These are phyloP conservation scores for Capronia americana DNA, from an alignment of 2,329 filamentous ascomycete genomes.

Conservation along the genomic window DNA sequence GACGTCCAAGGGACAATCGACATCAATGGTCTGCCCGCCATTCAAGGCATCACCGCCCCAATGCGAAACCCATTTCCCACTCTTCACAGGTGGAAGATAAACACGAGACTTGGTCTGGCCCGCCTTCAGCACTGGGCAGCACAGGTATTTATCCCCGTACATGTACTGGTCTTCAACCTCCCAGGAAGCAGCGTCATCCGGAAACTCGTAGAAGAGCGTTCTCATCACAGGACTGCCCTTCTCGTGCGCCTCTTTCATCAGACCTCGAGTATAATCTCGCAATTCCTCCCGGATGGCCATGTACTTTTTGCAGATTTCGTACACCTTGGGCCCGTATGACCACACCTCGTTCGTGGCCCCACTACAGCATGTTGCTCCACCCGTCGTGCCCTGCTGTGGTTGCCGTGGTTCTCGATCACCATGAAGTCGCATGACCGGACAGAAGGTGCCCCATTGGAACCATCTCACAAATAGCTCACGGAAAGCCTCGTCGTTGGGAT, in stretches of 20 bases:
- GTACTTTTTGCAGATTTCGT: slow-evolving; percentile 66
- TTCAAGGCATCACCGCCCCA: too few relatives aligned
- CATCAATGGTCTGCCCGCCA: too few relatives aligned
- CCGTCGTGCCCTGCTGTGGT: slow-evolving; percentile 45
- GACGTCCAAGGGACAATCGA: too few relatives aligned
- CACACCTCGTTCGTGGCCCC: slow-evolving; percentile 70
- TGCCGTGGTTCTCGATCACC: slow-evolving; percentile 68
- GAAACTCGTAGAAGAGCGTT: slow-evolving; percentile 69
- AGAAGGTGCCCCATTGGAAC: slow-evolving; percentile 71
- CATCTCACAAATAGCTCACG: slow-evolving; percentile 69
- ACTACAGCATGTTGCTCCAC: slow-evolving; percentile 47
- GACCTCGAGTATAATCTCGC: slow-evolving; percentile 61
- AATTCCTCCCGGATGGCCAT: slow-evolving; percentile 64
- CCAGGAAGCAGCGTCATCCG: slow-evolving; percentile 61
- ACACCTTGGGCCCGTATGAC: slow-evolving; percentile 68
- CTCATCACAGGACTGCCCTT: slow-evolving; percentile 68
- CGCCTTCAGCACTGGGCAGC: not conserved
- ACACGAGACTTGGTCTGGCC: too few relatives aligned
- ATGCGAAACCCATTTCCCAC: too few relatives aligned
- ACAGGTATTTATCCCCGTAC: slow-evolving; percentile 63
- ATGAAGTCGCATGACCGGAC: slow-evolving; percentile 71
- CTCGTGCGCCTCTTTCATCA: slow-evolving; percentile 67
- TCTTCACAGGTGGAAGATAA: too few relatives aligned
- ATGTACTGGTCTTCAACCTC: slow-evolving; percentile 67
- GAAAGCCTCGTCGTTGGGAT: slow-evolving; percentile 62